Conservation (phyloP, 768 basidiomycete species). For the Amanita exitialis region DNA sequence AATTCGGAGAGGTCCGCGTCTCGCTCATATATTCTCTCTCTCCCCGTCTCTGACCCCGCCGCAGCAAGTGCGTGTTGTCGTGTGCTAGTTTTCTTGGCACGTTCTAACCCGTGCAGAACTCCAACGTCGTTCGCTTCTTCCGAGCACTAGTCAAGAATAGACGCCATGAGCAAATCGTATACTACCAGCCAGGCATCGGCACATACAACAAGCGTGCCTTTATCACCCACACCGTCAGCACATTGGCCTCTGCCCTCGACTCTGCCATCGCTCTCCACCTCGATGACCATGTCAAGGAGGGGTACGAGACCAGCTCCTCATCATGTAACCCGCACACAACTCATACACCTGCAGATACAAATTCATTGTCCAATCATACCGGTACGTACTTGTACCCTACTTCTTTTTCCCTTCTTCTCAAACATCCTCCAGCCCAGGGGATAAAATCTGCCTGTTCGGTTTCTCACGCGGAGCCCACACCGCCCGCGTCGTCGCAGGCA, state of each 20-base stretch:
- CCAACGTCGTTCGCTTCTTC: slow-evolving; percentile 5
- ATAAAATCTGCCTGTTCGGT: slow-evolving; percentile 1
- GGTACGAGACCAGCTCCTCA: neutral
- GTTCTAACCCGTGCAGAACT: neutral
- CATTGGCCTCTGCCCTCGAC: neutral
- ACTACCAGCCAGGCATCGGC: slow-evolving; percentile 3
- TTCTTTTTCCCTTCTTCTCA: neutral
- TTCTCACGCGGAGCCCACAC: neutral
- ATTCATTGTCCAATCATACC: slow-evolving; percentile 3
- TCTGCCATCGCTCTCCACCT: neutral
- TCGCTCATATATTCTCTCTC: neutral
- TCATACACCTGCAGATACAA: neutral
- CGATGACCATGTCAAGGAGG: slow-evolving; percentile 3
- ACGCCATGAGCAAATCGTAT: neutral
- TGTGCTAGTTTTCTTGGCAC: neutral
- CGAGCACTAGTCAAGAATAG: neutral
- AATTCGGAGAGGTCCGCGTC: neutral
- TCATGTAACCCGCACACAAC: neutral
- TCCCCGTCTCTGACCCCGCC: neutral
- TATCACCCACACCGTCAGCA: neutral
- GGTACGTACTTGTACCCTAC: neutral
- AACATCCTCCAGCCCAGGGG: neutral
- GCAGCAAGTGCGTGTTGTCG: neutral
- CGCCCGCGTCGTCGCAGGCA: slow-evolving; percentile 11
- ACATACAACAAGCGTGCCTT: slow-evolving; percentile 2